These are phyloP conservation scores for Apiotrichum gamsii DNA, from an alignment of 1,284 basidiomycete genomes.

Conservation along the genomic window DNA sequence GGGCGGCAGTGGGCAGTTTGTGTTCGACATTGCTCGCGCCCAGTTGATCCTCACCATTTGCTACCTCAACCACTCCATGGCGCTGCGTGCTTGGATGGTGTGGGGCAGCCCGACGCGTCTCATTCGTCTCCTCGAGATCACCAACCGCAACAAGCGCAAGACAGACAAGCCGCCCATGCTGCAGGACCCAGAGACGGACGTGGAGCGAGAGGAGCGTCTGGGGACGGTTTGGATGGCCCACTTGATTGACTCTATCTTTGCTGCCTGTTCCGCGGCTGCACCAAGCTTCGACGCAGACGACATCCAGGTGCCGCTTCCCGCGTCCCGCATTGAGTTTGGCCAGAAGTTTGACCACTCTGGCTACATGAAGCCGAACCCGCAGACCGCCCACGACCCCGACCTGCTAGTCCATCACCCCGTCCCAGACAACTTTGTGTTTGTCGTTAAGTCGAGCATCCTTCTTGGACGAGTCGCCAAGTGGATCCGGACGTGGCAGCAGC, in stretches of 20 bases:
- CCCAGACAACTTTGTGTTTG: constrained; percentile 32
- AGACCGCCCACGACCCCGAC: constrained; percentile 25
- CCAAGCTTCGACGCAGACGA: constrained; percentile 25
- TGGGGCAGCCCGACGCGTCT: constrained; percentile 26
- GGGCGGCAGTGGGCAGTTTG: constrained; percentile 25
- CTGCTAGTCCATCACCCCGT: constrained; percentile 33
- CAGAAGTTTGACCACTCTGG: constrained; percentile 8
- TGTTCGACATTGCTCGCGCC: constrained; percentile 36
- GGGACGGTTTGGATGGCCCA: constrained; percentile 38
- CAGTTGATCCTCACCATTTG: constrained; percentile 31
- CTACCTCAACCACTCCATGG: constrained; percentile 34
- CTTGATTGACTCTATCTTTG: constrained; percentile 28
- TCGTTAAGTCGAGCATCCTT: constrained; percentile 28
- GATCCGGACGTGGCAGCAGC: constrained; percentile 36
- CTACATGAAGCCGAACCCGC: constrained; percentile 27
- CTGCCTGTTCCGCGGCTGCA: constrained; percentile 29
- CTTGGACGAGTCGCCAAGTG: constrained; percentile 24
- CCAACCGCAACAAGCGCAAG: constrained; percentile 23
- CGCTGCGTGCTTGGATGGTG: constrained; percentile 33
- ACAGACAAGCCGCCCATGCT: constrained; percentile 29
- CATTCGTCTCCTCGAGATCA: constrained; percentile 33
- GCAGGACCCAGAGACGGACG: constrained; percentile 14
- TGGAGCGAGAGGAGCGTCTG: constrained; percentile 35
- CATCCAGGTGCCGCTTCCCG: constrained; percentile 26
- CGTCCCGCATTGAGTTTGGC: constrained; percentile 22